These are phyloP conservation scores for Calonectria fujianensis DNA, from an alignment of 2,329 filamentous ascomycete species.

Conservation along the genomic window DNA sequence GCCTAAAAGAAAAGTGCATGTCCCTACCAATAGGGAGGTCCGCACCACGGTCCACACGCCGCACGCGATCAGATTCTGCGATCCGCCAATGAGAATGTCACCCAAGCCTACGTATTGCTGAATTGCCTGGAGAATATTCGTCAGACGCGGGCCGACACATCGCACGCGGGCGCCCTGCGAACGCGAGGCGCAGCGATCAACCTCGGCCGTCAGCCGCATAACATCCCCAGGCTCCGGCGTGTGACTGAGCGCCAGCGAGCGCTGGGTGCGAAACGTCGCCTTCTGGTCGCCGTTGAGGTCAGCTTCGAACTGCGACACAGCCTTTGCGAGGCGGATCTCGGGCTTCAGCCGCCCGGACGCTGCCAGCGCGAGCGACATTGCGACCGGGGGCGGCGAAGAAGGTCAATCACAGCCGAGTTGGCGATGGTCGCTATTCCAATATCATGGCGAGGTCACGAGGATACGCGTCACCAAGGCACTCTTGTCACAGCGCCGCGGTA, in stretches of 20 bases:
- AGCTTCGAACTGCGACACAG: conserved; percentile 62
- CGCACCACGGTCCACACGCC: conserved; percentile 67
- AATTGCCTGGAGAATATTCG: conserved; percentile 62
- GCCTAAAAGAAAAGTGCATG: too few species aligned
- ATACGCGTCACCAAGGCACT: background rate
- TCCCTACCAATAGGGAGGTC: too few species aligned
- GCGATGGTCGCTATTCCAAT: background rate
- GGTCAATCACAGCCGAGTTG: background rate
- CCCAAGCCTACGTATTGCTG: conserved; percentile 66
- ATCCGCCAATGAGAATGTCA: conserved; percentile 60
- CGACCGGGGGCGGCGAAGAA: background rate
- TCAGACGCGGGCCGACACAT: conserved; percentile 64
- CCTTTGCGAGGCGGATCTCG: conserved; percentile 63
- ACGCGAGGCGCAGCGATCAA: conserved; percentile 54
- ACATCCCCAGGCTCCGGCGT: conserved; percentile 60
- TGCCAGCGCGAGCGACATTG: conserved; percentile 22
- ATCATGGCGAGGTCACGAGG: background rate
- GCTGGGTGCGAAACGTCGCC: conserved; percentile 52
- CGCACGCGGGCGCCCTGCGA: conserved; percentile 47
- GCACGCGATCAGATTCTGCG: conserved; percentile 66
- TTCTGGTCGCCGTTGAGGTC: conserved; percentile 61
- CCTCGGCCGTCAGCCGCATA: conserved; percentile 64
- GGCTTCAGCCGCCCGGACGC: conserved; percentile 52
- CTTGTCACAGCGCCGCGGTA: background rate
- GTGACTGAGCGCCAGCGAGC: conserved; percentile 44